These are phyloP conservation scores for Cerioporus squamosus DNA, from an alignment of 1,284 basidiomycete genomes.

Conservation along the genomic window DNA sequence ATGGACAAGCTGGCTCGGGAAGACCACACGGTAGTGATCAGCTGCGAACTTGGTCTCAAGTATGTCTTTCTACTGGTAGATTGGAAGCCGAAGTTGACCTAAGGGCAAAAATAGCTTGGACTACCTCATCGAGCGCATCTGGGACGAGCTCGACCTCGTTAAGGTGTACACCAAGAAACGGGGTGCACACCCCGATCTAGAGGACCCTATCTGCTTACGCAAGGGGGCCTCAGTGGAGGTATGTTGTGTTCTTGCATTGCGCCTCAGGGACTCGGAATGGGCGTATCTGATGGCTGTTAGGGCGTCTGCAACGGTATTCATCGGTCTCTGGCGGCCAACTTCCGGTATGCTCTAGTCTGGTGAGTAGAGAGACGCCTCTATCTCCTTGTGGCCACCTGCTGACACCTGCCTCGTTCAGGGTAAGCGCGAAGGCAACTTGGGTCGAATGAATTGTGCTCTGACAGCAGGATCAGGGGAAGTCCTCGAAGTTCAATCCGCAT, in stretches of 20 bases:
- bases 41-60: conserved; percentile 92
- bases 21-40: conserved; percentile 91
- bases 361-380: conserved; percentile 41
- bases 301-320: conserved; percentile 93
- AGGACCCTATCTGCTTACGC: conserved; percentile 92
- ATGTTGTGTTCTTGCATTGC: conserved; percentile 13
- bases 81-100: conserved; percentile 2
- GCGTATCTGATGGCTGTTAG: conserved; percentile 38
- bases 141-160: conserved; percentile 86
- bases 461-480: conserved; percentile 69
- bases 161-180: conserved; percentile 98
- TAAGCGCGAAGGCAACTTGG: conserved; percentile 6
- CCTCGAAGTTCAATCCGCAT: conserved; percentile 89
- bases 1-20: conserved; percentile 88
- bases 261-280: not conserved
- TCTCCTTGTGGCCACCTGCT: conserved; percentile 20
- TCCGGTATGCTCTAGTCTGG: conserved; percentile 93
- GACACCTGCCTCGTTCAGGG: conserved; percentile 17
- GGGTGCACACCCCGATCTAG: conserved; percentile 89
- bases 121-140: conserved; percentile 88
- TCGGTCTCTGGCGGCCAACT: conserved; percentile 87
- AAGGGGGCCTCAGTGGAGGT: conserved; percentile 95
- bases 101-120: conserved; percentile 64
- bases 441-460: conserved; percentile 8
- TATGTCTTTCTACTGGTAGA: conserved; percentile 36